A percentile compares a stretch with the other conserved stretches of the same genome.
Conservation (phyloP, 164 flowering plant species). For the Dillenia turbinata region DNA sequence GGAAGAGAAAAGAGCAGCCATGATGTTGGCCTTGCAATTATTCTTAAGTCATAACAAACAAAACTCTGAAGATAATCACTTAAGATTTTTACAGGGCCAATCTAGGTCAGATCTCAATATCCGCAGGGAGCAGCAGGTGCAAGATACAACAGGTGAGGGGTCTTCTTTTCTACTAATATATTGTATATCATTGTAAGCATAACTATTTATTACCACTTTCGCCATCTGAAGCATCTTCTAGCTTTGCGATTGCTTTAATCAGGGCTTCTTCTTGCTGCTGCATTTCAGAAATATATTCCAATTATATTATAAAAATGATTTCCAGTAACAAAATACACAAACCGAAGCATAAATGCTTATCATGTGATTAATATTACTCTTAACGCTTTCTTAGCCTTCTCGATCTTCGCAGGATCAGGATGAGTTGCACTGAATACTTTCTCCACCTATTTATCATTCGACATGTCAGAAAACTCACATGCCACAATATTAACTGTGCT, state of each 20-base stretch:
- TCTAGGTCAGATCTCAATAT: constrained; percentile 9
- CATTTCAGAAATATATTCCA: constrained; percentile 5
- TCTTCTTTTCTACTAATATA: neutral
- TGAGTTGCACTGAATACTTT: constrained; percentile 45
- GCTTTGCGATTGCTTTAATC: constrained; percentile 39
- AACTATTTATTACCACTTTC: constrained; percentile 53
- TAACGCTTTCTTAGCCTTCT: constrained; percentile 59
- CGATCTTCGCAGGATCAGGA: constrained; percentile 54
- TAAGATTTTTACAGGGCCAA: constrained; percentile 11
- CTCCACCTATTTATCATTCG: constrained; percentile 45
- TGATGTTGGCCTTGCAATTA: constrained; percentile 1
- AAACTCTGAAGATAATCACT: neutral
- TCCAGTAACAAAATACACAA: neutral
- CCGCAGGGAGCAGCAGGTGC: constrained; percentile 3
- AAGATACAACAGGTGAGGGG: constrained; percentile 11
- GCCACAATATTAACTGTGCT: neutral
- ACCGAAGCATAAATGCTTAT: neutral
- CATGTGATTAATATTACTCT: constrained; percentile 25
- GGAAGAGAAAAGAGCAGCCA: neutral
- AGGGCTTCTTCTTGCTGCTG: constrained; percentile 51
- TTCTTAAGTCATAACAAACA: neutral
- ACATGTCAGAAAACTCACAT: neutral
- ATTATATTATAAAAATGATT: neutral
- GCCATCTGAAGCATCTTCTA: constrained; percentile 52
- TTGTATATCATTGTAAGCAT: constrained; percentile 10